Evolutionary conservation across 2,329 filamentous ascomycete species (phyloP), one percentile per base, ranked within the genome.

Genomic region (Cladosporium sphaerospermum): DNA sequence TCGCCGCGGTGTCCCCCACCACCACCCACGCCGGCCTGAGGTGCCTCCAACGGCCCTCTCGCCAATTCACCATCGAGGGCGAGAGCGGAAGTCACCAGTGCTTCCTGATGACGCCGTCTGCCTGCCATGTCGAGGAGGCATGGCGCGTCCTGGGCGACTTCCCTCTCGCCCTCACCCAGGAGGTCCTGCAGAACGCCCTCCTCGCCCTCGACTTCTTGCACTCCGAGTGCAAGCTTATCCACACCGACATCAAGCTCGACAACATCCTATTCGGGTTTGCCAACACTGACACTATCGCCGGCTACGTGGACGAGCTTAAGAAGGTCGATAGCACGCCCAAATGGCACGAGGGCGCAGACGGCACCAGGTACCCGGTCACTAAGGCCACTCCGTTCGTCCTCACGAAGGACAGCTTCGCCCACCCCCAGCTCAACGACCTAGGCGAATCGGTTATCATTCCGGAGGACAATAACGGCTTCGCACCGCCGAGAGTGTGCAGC

Each of bases 201-300:
- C 28, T 31, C 1, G 48, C 48, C 8, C 48, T 51, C 32, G 48
- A 44, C 40, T 51, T 51, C 33, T 9, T 51, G 48, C 48, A 51
- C 48, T 16, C 32, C 2, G 48, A 51, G 33, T 44, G 39, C 31
- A 34, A 10, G 3, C 48, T 51, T 28, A 51, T 51, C 4, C 48
- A 51, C 40, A 51, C 48, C 1, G 48, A 51, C 16, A 28, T 51
- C 7, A 51, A 51, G 40, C 48, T 51, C 40, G 48, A 51, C 40
- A 51, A 51, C 48, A 44, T 51, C 33, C 48, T 51, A 13, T 51
- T 51, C 18, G 48, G 48, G 16, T 51, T 51, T 11, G 39, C 32
- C 11, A 33, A 34, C n/a, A n/a, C 37, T 4, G 7, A 23, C 31
- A 28, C 36, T 9, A 9, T 51, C 14, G 40, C 31, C 11, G 32